Evolutionary conservation across 306 rosid species (phyloP), one percentile per base, ranked within the genome.

Genomic region (Prunus salicina): DNA sequence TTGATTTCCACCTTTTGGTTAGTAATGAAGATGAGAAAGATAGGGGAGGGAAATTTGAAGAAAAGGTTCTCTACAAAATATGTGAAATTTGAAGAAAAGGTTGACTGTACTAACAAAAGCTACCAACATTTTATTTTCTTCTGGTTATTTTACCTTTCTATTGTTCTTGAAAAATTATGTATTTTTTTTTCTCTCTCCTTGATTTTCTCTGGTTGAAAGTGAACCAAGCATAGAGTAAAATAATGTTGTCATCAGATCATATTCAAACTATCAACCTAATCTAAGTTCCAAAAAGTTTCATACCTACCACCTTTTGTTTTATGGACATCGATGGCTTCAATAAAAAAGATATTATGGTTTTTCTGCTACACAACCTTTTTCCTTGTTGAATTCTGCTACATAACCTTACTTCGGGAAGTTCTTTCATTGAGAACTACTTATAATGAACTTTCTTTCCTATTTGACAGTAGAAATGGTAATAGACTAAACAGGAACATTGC

Each of bases 381-480:
- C 43, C 43, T 38, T 1, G 9, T 38, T 38, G 43, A 38, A 38
- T 38, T 20, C 64, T 2, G 45, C 72, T 50, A 34, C 65, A 64
- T 19, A 61, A 72, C 74, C 58, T 56, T 50, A 69, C 77, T 55
- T 61, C 41, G 11, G 75, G 58, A 78, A 75, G 75, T 50, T 55
- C 60, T 50, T 43, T 0, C n/a, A 61, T 45, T 41, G 25, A n/a
- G 74, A 76, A 65, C 22, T 60, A 34, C 71, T 76, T 34, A 63
- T 32, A 72, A 49, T 63, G 76, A 56, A 52, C 74, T 20, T 61
- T 55, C 76, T 32, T 41, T 58, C 10, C 41, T 67, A 81, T 47
- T 41, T 45, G 77, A 72, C 9, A 77, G 47, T 20, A 18, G 43
- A 62, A 49, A 16, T 63, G 58, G 32, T 27, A 52, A 27, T 8